Conservation (phyloP, 2,329 filamentous ascomycete species). For the Pseudogymnoascus verrucosus region DNA sequence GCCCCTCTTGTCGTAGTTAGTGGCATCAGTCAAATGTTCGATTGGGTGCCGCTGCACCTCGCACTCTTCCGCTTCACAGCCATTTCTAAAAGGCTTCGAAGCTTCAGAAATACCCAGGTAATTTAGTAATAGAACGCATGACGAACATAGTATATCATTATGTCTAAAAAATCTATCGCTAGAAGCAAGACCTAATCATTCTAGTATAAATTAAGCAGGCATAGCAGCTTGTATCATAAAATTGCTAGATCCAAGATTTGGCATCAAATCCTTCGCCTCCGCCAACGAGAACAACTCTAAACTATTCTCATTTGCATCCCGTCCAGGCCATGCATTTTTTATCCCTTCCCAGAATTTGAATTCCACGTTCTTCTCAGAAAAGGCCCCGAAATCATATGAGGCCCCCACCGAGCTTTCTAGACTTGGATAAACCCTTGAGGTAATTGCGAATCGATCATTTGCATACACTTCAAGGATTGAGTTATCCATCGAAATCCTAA, state of each 20-base stretch:
- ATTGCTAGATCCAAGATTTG: neutral
- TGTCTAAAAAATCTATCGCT: neutral
- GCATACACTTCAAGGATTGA: slow-evolving; percentile 19
- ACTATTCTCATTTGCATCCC: neutral
- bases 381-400: slow-evolving; percentile 16
- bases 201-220: neutral
- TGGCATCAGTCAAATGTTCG: neutral
- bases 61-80: neutral
- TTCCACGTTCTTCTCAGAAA: slow-evolving; percentile 13
- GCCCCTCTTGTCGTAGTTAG: no score
- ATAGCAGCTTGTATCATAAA: neutral
- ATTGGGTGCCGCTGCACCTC: neutral
- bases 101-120: neutral
- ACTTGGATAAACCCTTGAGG: slow-evolving; percentile 18
- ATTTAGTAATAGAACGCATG: neutral
- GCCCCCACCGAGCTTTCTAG: slow-evolving; percentile 13
- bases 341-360: slow-evolving; percentile 16
- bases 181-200: neutral
- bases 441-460: slow-evolving; percentile 18
- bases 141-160: neutral
- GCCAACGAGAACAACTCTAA: neutral
- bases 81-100: neutral
- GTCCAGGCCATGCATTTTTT: slow-evolving; percentile 13
- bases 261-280: neutral
- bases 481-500: slow-evolving; percentile 16